phyloP scores from a whole-genome alignment of 2,329 filamentous ascomycete species.

The Pseudopyrenochaeta lycopersici region DNA sequence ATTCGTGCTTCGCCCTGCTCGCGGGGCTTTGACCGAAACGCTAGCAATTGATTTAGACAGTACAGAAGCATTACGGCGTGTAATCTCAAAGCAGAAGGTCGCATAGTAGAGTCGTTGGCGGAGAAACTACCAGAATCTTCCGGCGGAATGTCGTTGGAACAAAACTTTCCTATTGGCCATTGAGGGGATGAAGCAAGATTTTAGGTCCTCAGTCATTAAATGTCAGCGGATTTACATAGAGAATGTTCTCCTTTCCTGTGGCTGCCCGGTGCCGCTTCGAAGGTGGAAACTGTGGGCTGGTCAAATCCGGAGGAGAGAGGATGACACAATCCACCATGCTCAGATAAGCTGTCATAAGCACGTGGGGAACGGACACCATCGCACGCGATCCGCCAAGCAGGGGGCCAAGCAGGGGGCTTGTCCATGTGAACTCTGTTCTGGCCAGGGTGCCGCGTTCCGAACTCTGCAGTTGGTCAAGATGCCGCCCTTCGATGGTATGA shows the following conservation, averaged over 20 bases:
- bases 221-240: conserved; percentile 1
- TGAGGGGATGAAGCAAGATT: background rate
- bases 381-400: conserved; percentile 33
- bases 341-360: conserved; percentile 44
- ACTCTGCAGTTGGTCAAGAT: conserved; percentile 23
- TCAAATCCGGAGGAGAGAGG: conserved; percentile 15
- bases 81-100: conserved; percentile 26
- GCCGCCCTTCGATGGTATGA: conserved; percentile 11
- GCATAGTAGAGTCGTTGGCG: conserved; percentile 11
- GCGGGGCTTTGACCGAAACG: conserved; percentile 1
- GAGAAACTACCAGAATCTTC: conserved; percentile 19
- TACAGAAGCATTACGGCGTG: conserved; percentile 8
- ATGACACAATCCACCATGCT: conserved; percentile 28
- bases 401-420: conserved; percentile 38
- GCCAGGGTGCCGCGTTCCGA: conserved; percentile 27
- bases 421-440: conserved; percentile 40
- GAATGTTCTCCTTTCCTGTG: too few relatives aligned
- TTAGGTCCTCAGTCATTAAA: background rate
- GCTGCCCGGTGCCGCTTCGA: too few relatives aligned
- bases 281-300: background rate
- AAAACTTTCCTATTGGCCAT: conserved; percentile 10
- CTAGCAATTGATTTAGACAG: conserved; percentile 1
- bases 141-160: conserved; percentile 15
- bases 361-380: conserved; percentile 40
- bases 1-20: background rate